Base-by-base conservation (phyloP, 2,329 filamentous ascomycete genomes). In the Trichoderma sp. region DNA sequence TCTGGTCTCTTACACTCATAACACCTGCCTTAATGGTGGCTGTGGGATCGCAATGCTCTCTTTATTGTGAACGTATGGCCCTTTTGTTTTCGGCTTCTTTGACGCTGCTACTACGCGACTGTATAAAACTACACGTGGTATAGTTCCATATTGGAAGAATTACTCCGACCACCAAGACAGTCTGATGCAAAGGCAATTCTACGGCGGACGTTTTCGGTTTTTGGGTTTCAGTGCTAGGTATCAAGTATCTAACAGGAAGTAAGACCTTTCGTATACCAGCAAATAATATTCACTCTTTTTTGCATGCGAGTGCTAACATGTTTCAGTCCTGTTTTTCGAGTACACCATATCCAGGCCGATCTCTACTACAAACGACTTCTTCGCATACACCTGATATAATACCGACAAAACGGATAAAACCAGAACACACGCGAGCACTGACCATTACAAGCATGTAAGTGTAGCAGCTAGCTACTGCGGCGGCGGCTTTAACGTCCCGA, bases 241-340 rank as follows among this genome's bases (percentile, higher is more conserved):
- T 35, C 49, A 65, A 14, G 62, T 24, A 57, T 52, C 24, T 52
- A 35, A 47, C 62, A 57, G 19, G 24, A 55, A 29, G 52, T 56
- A 37, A 65, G 37, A 65, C 62, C 56, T 43, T 11, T 65, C 52
- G 62, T 65, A 65, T 57, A 24, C 31, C 35, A n/a, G 13, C 52
- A 47, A 65, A 65, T 65, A 27, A 65, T 6, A 29, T 16, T 19
- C 27, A 31, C 43, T 11, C 27, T 24, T 16, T 31, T 33, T 24
- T 47, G 4, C 16, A 40, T 19, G 24, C 27, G 52, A 47, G 35
- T 35, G n/a, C 37, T 58, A 31, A 66, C 27, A 33, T 57, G 63
- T 66, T 49, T 66, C 63, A 66, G 37, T 49, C 14, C 5, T n/a
- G 24, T 4, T 47, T 65, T 53, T 21, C 19, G 21, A 49, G 11